Percentiles rank a stretch among this genome's conserved stretches.
These are phyloP conservation scores for Leccinum olivaceopallidum DNA, from an alignment of 768 basidiomycete species.

Conservation along the genomic window DNA sequence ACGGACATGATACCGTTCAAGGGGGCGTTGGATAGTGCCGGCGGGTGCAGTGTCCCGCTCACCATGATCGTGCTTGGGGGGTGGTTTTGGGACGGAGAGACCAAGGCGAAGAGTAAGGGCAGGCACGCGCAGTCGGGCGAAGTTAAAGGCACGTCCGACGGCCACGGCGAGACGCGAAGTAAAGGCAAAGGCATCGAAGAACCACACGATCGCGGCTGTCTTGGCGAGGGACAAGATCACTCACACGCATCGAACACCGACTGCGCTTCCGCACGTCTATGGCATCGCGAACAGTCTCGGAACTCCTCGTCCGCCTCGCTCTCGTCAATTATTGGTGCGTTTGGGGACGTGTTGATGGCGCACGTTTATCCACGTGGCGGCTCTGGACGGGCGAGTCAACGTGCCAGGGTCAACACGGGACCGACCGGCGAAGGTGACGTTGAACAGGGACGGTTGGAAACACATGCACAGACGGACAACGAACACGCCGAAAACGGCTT, in stretches of 20 bases:
- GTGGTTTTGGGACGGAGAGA: conserved; percentile 67
- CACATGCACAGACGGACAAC: conserved; percentile 5
- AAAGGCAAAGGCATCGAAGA: conserved; percentile 12
- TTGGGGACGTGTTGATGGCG: conserved; percentile 18
- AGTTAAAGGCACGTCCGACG: not conserved
- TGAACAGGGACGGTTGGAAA: conserved; percentile 10
- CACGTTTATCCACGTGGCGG: conserved; percentile 6
- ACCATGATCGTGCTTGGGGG: conserved; percentile 92
- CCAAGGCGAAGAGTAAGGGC: not conserved
- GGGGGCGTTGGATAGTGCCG: conserved; percentile 64
- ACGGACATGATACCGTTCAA: conserved; percentile 64
- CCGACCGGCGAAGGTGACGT: not conserved
- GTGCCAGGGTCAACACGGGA: not conserved
- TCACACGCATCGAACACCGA: not conserved
- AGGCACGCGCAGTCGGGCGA: not conserved
- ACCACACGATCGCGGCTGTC: not conserved
- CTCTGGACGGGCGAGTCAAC: not conserved
- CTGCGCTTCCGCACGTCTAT: not conserved
- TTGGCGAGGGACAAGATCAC: not conserved
- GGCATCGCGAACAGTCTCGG: not conserved
- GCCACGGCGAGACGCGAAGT: not conserved
- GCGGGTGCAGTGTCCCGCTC: conserved; percentile 82
- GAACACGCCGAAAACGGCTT: not conserved
- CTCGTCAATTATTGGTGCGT: conserved; percentile 22
- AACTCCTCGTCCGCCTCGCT: conserved; percentile 19